A percentile compares a stretch with the other conserved stretches of the same genome.
Conservation (phyloP, 1,284 basidiomycete genomes). For the Tylopilus microsporus region DNA sequence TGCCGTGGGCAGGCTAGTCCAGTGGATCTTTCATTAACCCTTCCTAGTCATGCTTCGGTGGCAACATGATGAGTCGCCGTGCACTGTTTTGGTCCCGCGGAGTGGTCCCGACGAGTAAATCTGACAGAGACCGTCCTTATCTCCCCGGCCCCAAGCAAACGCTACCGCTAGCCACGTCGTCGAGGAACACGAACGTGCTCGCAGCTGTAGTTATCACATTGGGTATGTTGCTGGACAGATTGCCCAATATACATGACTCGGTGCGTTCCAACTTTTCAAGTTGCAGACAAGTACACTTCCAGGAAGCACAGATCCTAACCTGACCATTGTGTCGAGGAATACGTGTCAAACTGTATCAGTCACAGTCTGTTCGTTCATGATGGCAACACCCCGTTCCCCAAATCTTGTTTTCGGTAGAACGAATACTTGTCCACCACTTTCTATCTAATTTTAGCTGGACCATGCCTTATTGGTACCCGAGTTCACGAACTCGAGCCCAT, state of each 20-base stretch:
- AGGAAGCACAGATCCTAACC: neutral
- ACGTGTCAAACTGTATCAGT: neutral
- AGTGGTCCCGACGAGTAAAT: neutral
- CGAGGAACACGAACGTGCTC: neutral
- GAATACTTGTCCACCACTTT: neutral
- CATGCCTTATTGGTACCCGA: neutral
- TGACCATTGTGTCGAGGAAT: neutral
- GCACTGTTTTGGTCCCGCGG: slow-evolving; percentile 2
- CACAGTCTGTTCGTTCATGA: neutral
- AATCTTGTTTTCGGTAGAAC: neutral
- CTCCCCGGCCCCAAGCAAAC: neutral
- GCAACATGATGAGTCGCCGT: neutral
- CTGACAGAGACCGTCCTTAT: neutral
- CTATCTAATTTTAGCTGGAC: neutral
- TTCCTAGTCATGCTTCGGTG: neutral
- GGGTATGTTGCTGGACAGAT: neutral
- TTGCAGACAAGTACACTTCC: too few species aligned
- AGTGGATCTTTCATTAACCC: neutral
- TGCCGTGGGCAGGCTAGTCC: neutral
- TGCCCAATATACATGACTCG: neutral
- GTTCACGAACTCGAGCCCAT: neutral
- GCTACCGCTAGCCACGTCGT: neutral
- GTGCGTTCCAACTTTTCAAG: neutral
- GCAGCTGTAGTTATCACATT: neutral
- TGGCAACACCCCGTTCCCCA: neutral